phyloP scores from a whole-genome alignment of 225 moss, liverwort and hornwort genomes.

The Lunularia cruciata region DNA sequence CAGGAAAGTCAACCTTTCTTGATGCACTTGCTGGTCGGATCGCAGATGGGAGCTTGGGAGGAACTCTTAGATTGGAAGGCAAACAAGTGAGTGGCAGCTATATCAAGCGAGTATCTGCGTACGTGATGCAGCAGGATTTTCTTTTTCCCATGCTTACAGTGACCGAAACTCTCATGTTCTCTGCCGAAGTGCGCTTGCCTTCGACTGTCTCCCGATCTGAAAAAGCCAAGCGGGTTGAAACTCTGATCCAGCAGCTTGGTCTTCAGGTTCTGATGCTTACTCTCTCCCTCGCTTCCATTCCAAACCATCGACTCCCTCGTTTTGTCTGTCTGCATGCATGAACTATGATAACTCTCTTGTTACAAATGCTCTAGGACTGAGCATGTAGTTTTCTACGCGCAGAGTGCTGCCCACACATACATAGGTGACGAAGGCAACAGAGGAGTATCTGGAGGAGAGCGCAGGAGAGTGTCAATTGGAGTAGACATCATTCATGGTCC shows the following conservation, averaged over 20 bases:
- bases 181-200: constrained; percentile 34
- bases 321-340: not conserved
- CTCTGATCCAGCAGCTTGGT: constrained; percentile 29
- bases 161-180: constrained; percentile 30
- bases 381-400: not conserved
- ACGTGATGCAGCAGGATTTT: constrained; percentile 35
- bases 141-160: constrained; percentile 44
- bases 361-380: not conserved
- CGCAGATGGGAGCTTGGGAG: constrained; percentile 27
- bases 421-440: constrained; percentile 33
- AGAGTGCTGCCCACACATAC: constrained; percentile 29
- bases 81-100: constrained; percentile 18
- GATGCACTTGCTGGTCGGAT: constrained; percentile 36
- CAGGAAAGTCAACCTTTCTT: constrained; percentile 36
- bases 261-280: constrained; percentile 7
- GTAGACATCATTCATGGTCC: constrained; percentile 41
- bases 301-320: not conserved
- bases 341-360: not conserved
- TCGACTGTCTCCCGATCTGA: not conserved
- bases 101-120: constrained; percentile 27
- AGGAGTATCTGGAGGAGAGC: constrained; percentile 44
- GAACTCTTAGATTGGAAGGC: constrained; percentile 22
- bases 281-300: constrained; percentile 1
- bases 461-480: constrained; percentile 39
- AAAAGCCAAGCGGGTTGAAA: constrained; percentile 24